Percentiles rank a stretch among this genome's conserved stretches.
Conservation (phyloP, 192 early-diverging fungal genomes). For the Lunasporangiospora selenospora region DNA sequence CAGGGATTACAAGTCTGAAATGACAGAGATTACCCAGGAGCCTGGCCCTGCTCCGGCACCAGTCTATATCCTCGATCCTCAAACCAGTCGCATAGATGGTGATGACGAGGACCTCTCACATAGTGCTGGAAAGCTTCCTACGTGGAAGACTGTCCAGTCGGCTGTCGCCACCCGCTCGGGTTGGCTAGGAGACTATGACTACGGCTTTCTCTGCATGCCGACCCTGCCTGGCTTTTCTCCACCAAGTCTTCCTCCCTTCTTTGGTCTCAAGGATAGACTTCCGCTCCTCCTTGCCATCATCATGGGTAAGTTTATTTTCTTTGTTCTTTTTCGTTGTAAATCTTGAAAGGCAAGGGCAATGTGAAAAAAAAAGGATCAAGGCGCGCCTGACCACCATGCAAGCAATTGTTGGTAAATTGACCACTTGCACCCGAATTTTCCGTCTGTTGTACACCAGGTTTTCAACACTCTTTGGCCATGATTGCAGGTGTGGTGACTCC, state of each 20-base stretch:
- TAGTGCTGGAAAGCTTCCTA: constrained; percentile 21
- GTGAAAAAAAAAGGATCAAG: no score
- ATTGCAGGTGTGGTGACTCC: constrained; percentile 46
- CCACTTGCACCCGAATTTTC: no score
- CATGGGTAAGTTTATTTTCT: constrained; percentile 52
- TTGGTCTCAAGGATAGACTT: constrained; percentile 48
- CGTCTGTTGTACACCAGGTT: neutral
- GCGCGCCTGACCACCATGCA: no score
- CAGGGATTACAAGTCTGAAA: no score
- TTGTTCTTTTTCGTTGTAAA: no score
- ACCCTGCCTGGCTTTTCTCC: constrained; percentile 43
- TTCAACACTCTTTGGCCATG: constrained; percentile 46
- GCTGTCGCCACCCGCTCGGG: constrained; percentile 36
- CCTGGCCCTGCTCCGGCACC: constrained; percentile 1
- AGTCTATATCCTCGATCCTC: constrained; percentile 41
- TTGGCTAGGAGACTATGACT: constrained; percentile 59
- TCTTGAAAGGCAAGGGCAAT: no score
- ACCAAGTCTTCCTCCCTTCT: constrained; percentile 50
- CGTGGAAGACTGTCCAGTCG: constrained; percentile 30
- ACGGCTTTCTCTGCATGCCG: constrained; percentile 54
- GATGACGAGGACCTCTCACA: constrained; percentile 43
- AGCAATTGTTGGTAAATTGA: no score
- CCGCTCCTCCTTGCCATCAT: constrained; percentile 50
- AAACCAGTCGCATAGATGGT: constrained; percentile 34
- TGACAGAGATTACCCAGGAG: neutral